Conservation (phyloP, 1,284 basidiomycete genomes). For the Rhodotorula sp. region DNA sequence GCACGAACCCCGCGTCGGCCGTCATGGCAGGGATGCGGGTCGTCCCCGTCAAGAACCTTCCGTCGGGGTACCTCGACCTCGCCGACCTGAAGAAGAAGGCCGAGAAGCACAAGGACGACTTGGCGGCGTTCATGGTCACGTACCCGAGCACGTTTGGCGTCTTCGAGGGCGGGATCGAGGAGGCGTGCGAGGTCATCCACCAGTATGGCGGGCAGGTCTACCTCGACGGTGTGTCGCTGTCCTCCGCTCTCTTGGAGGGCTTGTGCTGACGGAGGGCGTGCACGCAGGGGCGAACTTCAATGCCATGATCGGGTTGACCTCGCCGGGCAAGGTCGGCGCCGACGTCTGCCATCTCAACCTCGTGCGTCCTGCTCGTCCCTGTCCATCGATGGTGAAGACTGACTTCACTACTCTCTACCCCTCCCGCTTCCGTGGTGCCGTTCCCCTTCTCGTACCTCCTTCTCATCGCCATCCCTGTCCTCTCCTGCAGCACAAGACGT, state of each 20-base stretch:
- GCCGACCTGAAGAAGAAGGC: slow-evolving; percentile 84
- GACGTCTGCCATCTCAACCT: slow-evolving; percentile 98
- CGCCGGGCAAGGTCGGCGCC: slow-evolving; percentile 92
- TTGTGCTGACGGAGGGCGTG: slow-evolving; percentile 39
- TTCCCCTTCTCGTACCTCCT: slow-evolving; percentile 64
- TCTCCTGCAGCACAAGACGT: slow-evolving; percentile 75
- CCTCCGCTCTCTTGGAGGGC: neutral
- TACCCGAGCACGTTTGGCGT: slow-evolving; percentile 86
- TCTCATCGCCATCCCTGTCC: slow-evolving; percentile 76
- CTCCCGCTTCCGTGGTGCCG: too few species aligned
- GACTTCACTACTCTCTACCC: too few species aligned
- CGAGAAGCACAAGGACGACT: slow-evolving; percentile 82
- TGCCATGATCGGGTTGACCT: slow-evolving; percentile 91
- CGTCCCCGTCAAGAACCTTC: slow-evolving; percentile 83
- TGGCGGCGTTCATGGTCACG: slow-evolving; percentile 93
- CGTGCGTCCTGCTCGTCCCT: neutral
- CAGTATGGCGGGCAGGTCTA: slow-evolving; percentile 96
- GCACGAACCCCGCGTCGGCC: slow-evolving; percentile 93
- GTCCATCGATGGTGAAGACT: too few species aligned
- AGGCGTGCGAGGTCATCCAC: slow-evolving; percentile 92
- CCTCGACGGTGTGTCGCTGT: slow-evolving; percentile 68
- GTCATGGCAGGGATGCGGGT: slow-evolving; percentile 97
- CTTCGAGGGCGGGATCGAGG: slow-evolving; percentile 81
- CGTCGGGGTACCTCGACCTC: slow-evolving; percentile 86
- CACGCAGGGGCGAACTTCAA: slow-evolving; percentile 77